Evolutionary conservation across 208 protist genomes (phyloP), one percentile per base, ranked within the genome.

Genomic region (Angomonas deanei): DNA sequence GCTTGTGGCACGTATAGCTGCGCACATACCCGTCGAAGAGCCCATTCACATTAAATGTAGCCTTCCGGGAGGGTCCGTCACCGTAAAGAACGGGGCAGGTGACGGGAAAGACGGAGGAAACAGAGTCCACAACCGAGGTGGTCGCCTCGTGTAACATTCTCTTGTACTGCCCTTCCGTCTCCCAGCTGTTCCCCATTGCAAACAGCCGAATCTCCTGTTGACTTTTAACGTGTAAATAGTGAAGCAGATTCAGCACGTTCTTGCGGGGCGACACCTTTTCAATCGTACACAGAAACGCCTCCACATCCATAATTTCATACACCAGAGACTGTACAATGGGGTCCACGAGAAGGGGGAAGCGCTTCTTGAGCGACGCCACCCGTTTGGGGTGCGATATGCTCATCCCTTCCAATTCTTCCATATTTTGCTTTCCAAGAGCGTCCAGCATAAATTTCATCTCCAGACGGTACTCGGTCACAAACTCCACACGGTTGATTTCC

Each of bases 141-240:
- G 58, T 56, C 26, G 78, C 54, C 0, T 73, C 76, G 38, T 80
- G 78, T 23, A 70, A 32, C 79, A 87, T 92, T 31, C 78, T 78
- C n/a, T 69, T 67, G 58, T 91, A 91, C 64, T 91, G 79, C 27
- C 84, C 84, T 66, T 91, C 84, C 32, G 61, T 68, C 67, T 91
- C 80, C 85, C 85, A 92, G 38, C 72, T 77, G 66, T 92, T 92
- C 31, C 76, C 72, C 54, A 92, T 86, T 8, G 80, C 85, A 26
- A 78, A 83, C 33, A 92, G 70, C 8, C 82, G 75, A 32, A 92
- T 87, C 70, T 92, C 81, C 54, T 88, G 81, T 52, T 92, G 85
- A 39, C 82, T 88, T 61, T 86, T 82, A 26, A 72, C 52, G 27
- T 81, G 85, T 38, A 92, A 66, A 56, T 87, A 92, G 69, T 92